Evolutionary conservation across 2,329 filamentous ascomycete species (phyloP), one percentile per base, ranked within the genome.

Genomic region (Zymoseptoria passerinii): DNA sequence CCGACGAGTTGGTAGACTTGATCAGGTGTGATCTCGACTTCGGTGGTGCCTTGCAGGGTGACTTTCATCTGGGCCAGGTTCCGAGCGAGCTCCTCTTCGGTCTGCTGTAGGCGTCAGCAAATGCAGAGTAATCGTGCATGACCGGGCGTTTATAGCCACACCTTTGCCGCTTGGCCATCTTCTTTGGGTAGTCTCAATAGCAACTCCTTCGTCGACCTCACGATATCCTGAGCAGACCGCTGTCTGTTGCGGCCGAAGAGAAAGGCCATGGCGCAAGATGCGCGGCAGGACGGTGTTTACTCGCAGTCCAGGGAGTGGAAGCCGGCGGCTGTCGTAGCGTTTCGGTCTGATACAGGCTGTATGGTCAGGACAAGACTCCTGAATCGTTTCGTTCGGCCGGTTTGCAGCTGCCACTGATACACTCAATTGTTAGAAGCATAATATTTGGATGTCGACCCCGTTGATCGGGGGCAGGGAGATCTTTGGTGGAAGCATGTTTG

Each of bases 21-120:
- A 65, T 96, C 91, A 20, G 91, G 90, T 60, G 84, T 89, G 67
- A 87, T 86, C 74, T 96, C 92, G 67, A 85, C 81, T 73, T 99
- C 94, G 95, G 72, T 89, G 61, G 91, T 96, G 65, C 92, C 94
- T 79, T 97, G 92, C 13, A 99, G 83, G 60, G 94, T 85, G 63
- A 91, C 78, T 75, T 97, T 97, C 87, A 97, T 95, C 73, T 95
- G 89, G 55, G 82, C 81, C 63, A 99, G 82, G 66, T 92, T 86
- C 71, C 90, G 90, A 53, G 90, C 87, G 63, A 95, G 81, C 70
- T 96, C 92, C 71, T 97, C 92, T 68, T 85, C 83, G 62, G 86
- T 82, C 91, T 96, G 54, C 44, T 23, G 23, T 23, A 55, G n/a
- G 44, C 52, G 56, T 44, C 35, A 44, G 35, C 35, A n/a, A 44